Percentiles rank a stretch among this genome's conserved stretches.
These are phyloP conservation scores for Suillus clintonianus DNA, from an alignment of 768 basidiomycete genomes.

Conservation along the genomic window DNA sequence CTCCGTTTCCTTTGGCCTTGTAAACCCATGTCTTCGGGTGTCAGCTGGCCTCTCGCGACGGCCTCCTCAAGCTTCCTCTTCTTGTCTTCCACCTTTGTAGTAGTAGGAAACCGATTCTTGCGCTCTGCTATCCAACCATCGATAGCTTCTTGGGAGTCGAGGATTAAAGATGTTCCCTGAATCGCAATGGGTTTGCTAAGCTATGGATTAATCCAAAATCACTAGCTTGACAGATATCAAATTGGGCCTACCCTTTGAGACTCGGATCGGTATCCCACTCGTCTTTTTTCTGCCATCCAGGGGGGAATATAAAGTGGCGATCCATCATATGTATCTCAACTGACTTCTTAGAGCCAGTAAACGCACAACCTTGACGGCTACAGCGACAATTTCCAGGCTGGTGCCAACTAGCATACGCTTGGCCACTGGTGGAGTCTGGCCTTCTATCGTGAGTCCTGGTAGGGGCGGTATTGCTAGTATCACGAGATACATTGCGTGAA, in stretches of 20 bases:
- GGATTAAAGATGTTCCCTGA: conserved; percentile 72
- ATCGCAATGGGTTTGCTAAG: conserved; percentile 71
- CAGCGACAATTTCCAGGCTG: conserved; percentile 64
- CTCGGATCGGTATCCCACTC: conserved; percentile 86
- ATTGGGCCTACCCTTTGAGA: conserved; percentile 63
- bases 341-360: conserved; percentile 66
- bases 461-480: conserved; percentile 2
- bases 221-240: neutral
- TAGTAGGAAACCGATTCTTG: conserved; percentile 81
- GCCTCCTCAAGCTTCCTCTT: conserved; percentile 79
- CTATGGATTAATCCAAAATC: neutral
- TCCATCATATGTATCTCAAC: conserved; percentile 88
- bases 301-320: conserved; percentile 81
- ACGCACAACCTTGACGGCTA: conserved; percentile 63
- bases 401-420: conserved; percentile 50
- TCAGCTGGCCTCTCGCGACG: conserved; percentile 74
- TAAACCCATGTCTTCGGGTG: conserved; percentile 45
- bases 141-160: conserved; percentile 83
- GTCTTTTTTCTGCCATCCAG: conserved; percentile 61
- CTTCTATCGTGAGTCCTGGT: conserved; percentile 3
- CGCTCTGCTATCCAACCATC: conserved; percentile 88
- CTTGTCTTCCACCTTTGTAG: conserved; percentile 73
- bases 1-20: conserved; percentile 45
- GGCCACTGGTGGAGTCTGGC: conserved; percentile 17
- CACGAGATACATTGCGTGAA: neutral